Percentiles rank a stretch among this genome's conserved stretches.
These are phyloP conservation scores for Corinectria fuckeliana DNA, from an alignment of 2,329 filamentous ascomycete genomes.

Conservation along the genomic window DNA sequence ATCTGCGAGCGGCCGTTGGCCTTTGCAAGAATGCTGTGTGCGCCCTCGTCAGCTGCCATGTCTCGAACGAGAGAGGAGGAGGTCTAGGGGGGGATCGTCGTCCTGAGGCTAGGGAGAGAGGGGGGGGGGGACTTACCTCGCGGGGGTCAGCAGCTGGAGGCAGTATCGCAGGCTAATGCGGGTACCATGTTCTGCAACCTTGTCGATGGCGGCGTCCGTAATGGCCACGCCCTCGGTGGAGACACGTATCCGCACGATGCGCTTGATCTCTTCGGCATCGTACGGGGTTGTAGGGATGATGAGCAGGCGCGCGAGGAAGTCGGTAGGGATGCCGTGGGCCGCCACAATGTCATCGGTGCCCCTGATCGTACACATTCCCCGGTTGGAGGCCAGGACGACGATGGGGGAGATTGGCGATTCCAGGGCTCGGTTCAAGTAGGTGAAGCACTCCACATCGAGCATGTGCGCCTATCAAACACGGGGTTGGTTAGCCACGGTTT, in stretches of 20 bases:
- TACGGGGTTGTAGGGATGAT: constrained; percentile 96
- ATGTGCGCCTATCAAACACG: constrained; percentile 79
- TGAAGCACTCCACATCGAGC: constrained; percentile 99
- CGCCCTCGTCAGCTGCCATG: constrained; percentile 42
- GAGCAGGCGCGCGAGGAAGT: constrained; percentile 90
- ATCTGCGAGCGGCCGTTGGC: constrained; percentile 81
- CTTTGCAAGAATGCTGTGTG: constrained; percentile 79
- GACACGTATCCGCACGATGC: constrained; percentile 85
- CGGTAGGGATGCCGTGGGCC: constrained; percentile 91
- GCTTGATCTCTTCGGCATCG: constrained; percentile 85
- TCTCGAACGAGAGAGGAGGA: constrained; percentile 38
- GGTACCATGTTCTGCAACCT: constrained; percentile 85
- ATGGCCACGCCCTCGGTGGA: constrained; percentile 82
- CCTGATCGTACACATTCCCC: constrained; percentile 90
- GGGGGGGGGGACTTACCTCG: constrained; percentile 59
- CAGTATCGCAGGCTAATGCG: constrained; percentile 92
- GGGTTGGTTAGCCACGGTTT: constrained; percentile 31
- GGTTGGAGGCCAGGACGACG: constrained; percentile 96
- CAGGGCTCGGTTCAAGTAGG: constrained; percentile 97
- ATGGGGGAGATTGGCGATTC: constrained; percentile 95
- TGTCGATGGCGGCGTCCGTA: constrained; percentile 82
- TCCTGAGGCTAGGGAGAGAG: constrained; percentile 22
- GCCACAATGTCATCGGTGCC: constrained; percentile 83
- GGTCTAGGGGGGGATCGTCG: constrained; percentile 12
- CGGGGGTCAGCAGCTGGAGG: constrained; percentile 86